Evolutionary conservation across 208 protist genomes (phyloP), one percentile per base, ranked within the genome.

Genomic region (Trypanosoma grayi): DNA sequence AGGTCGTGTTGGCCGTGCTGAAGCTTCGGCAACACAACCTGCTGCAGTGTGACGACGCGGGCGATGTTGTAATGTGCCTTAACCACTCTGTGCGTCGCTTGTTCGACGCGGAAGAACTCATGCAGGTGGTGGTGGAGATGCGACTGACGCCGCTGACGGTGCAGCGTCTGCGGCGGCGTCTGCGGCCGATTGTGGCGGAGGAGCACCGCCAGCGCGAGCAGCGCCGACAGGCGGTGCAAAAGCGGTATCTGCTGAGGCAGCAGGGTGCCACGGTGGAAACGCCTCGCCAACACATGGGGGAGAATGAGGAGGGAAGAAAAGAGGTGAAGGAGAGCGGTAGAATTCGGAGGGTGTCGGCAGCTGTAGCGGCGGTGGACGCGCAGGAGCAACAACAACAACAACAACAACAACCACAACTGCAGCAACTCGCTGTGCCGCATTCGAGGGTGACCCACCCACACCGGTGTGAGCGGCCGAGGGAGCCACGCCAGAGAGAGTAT

Each of bases 1-100:
- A 74, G 34, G 69, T 90, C 30, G 72, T 72, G 0, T 51, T 90
- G 7, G 83, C 80, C 8, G 52, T 77, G 27, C 57, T 90, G 25
- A 79, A 83, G 64, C 37, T 85, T 18, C 50, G 70, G 9, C 75
- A 85, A 51, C 16, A 30, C 0, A 46, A 45, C 0, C 33, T 87
- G 5, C 64, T 83, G 0, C 34, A 25, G 6, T 72, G 69, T 40
- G 50, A 72, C 11, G 79, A 86, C 36, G 71, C 62, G 13, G 66
- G 75, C 9, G 75, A 75, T 39, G 60, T 85, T 9, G 63, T 83
- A 10, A 41, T 76, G 8, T 36, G 48, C 7, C 57, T 91, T 18
- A 63, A 55, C 27, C 22, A 70, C 44, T 45, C 55, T 11, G 68
- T 66, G 4, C 56, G 54, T 20, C 54, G 53, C 13, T 48, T 81